Conservation (phyloP, 2,329 filamentous ascomycete genomes). For the Myotisia sp. region DNA sequence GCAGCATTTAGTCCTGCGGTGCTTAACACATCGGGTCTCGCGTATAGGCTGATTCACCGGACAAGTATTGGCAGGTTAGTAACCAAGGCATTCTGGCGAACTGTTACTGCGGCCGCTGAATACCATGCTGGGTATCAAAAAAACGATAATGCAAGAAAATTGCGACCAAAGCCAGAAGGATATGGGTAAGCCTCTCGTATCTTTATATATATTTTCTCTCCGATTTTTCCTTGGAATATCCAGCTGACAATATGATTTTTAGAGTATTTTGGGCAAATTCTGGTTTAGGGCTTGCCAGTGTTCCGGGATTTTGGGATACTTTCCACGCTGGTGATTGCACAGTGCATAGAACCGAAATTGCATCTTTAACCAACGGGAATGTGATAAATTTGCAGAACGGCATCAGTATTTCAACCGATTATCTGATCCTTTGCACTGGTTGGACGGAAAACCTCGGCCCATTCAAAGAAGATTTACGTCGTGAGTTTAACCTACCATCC, state of each 20-base stretch:
- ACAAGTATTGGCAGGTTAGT: slow-evolving; percentile 8
- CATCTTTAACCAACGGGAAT: slow-evolving; percentile 1
- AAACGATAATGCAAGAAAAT: slow-evolving; percentile 12
- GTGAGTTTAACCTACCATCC: background rate
- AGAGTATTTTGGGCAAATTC: slow-evolving; percentile 23
- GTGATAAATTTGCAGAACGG: slow-evolving; percentile 4
- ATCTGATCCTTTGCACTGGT: background rate
- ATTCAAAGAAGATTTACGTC: background rate
- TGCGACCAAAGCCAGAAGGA: background rate
- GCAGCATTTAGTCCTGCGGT: slow-evolving; percentile 19
- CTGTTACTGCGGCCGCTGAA: background rate
- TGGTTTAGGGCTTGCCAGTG: slow-evolving; percentile 20
- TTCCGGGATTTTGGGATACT: slow-evolving; percentile 22
- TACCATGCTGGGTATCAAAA: slow-evolving; percentile 17
- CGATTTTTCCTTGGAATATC: background rate
- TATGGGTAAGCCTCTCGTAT: no score
- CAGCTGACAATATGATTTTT: slow-evolving; percentile 5
- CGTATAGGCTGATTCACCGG: slow-evolving; percentile 18
- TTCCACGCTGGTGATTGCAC: slow-evolving; percentile 20
- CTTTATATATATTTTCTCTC: no score
- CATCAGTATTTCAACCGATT: background rate
- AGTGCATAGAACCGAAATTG: slow-evolving; percentile 8
- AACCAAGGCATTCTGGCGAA: slow-evolving; percentile 2
- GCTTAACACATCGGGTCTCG: slow-evolving; percentile 17
- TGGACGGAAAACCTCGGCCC: background rate